Base-by-base conservation (phyloP, 805 yeast species). In the Schizosaccharomyces osmophilus region DNA sequence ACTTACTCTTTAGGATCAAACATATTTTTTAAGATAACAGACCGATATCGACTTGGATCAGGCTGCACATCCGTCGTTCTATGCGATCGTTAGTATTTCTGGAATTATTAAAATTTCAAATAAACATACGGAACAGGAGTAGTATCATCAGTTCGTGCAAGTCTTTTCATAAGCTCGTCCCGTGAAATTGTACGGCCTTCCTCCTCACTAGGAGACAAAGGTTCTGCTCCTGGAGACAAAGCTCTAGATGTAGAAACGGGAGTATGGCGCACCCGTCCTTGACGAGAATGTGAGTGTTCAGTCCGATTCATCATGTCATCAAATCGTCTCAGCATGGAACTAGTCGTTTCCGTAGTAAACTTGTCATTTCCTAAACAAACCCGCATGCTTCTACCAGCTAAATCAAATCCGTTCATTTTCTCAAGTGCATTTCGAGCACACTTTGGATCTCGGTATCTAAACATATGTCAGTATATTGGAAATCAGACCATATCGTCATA, bases 1-100 rank as follows among this genome's bases (percentile, higher is more conserved):
- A 64, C 69, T 48, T 66, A 67, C 69, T 68, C 69, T 9, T 62
- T 62, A 5, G 72, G 67, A 59, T 70, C 67, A 63, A 70, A 70
- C 73, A 70, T 70, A 63, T 70, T 68, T 41, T 61, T 62, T 36
- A 70, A 63, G 5, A 68, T 57, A 26, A 70, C 60, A 61, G 73
- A 70, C 31, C 71, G 22, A 45, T 24, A 19, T 19, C 51, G 51
- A n/a, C 11, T 45, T 45, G 64, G 41, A 22, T 55, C 36, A n/a
- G 51, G 26, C n/a, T n/a, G 22, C 9, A 6, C 26, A 1, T 45
- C 26, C 9, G 22, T 45, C 11, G 13, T 19, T 45, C 51, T n/a
- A 19, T 5, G 15, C 22, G 2, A 2, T 19, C 24, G 26, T 19
- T 19, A 19, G 29, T 29, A 13, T 9, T 55, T 15, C 26, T n/a